These are phyloP conservation scores for Lentithecium fluviatile DNA, from an alignment of 495 filamentous ascomycete species.

Conservation along the genomic window DNA sequence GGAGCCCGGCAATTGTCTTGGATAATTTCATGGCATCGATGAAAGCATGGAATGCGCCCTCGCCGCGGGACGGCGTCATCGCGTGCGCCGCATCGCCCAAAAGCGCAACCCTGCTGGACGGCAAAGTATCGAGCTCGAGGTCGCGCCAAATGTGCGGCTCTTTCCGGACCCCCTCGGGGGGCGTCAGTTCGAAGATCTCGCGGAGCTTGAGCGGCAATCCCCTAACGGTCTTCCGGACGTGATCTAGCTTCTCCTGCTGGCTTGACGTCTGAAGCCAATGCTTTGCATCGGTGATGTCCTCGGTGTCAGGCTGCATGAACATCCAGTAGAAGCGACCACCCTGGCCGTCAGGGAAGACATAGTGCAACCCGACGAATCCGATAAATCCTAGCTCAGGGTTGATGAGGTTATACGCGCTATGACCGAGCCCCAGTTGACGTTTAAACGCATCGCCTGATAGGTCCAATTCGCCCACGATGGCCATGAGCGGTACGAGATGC, in stretches of 20 bases:
- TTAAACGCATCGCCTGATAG: slow-evolving; percentile 8
- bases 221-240: background rate
- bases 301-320: slow-evolving; percentile 6
- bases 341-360: background rate
- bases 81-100: slow-evolving; percentile 11
- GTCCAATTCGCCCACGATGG: slow-evolving; percentile 1
- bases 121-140: slow-evolving; percentile 7
- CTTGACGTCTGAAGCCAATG: slow-evolving; percentile 9
- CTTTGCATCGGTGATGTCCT: background rate
- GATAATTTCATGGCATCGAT: too few relatives aligned
- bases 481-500: background rate
- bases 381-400: slow-evolving; percentile 8
- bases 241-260: slow-evolving; percentile 16
- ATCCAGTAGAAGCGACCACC: slow-evolving; percentile 8
- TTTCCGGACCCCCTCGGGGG: slow-evolving; percentile 1
- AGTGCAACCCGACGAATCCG: slow-evolving; percentile 11
- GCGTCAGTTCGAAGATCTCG: slow-evolving; percentile 14
- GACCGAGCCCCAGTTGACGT: slow-evolving; percentile 1
- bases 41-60: slow-evolving; percentile 6
- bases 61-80: slow-evolving; percentile 7
- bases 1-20: too few relatives aligned
- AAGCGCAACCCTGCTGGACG: slow-evolving; percentile 1
- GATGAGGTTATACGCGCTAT: slow-evolving; percentile 5
- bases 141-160: slow-evolving; percentile 12
- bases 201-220: background rate